Conservation (phyloP, 208 protist genomes). For the Borovskyia barvae region DNA sequence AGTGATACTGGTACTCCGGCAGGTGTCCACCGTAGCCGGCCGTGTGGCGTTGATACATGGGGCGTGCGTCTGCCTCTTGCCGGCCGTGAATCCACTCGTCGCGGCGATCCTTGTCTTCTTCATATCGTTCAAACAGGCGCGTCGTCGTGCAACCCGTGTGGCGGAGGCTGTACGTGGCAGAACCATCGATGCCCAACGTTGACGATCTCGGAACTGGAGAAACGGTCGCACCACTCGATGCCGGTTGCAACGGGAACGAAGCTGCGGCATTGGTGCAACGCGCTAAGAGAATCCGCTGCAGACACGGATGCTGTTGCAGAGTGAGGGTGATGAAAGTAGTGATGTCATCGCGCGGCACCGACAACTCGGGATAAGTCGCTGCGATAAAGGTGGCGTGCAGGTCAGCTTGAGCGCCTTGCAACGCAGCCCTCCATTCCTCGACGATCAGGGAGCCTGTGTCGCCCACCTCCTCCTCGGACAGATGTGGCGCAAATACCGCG, state of each 20-base stretch:
- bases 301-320: constrained; percentile 32
- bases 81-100: constrained; percentile 80
- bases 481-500: constrained; percentile 19
- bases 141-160: constrained; percentile 29
- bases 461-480: constrained; percentile 7
- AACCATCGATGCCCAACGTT: background rate
- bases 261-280: constrained; percentile 6
- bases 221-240: background rate
- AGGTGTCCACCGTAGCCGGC: constrained; percentile 83
- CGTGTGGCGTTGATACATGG: constrained; percentile 55
- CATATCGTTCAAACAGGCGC: constrained; percentile 65
- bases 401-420: constrained; percentile 5
- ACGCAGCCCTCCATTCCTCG: too few species aligned
- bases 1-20: constrained; percentile 70
- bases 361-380: constrained; percentile 12
- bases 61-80: constrained; percentile 47
- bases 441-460: background rate
- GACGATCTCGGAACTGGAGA: background rate
- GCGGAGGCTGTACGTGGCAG: constrained; percentile 24
- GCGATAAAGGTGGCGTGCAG: constrained; percentile 21
- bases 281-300: constrained; percentile 10
- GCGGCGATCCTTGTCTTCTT: constrained; percentile 51
- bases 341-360: constrained; percentile 42
- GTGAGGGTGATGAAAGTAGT: constrained; percentile 44
- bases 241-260: background rate